Base-by-base conservation (phyloP, 495 filamentous ascomycete species). In the Trichoderma asperelloides region DNA sequence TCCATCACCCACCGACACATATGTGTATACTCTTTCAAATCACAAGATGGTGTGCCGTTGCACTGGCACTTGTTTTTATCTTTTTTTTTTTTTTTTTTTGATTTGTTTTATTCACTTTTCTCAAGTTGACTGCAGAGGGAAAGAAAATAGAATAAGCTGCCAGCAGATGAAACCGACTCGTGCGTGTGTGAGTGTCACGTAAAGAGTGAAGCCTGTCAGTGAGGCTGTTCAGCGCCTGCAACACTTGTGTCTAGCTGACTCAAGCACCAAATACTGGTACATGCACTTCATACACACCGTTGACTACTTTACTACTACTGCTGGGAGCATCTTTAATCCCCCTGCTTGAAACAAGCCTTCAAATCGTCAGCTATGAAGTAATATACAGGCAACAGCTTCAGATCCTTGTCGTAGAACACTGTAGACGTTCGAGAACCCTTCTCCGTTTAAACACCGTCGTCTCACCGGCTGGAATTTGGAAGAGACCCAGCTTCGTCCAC, bases 11-110 rank as follows among this genome's bases (percentile, higher is more conserved):
- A 60, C 55, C 15, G 55, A 8, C n/a, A 60, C n/a, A 28, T 25
- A 21, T 60, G 23, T 30, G 55, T 27, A 13, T 30, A 60, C 25
- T 15, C 27, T 60, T 25, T 60, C 55, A 60, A 60, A 60, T 60
- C 55, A 60, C 55, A 60, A 60, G 55, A 60, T 60, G 55, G 55
- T 60, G 55, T 12, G 16, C 25, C 55, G 55, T 60, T 60, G 55
- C 55, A 21, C 55, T 11, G 55, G n/a, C 23, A 13, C 21, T 18
- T 5, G 6, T 1, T 18, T 21, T 51, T 18, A 23, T 51, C 3
- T 21, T 51, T 3, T 25, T 5, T n/a, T 1, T 18, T 21, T 51
- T 18, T 51, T 51, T 9, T 21, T 51, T 3, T 25, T 23, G 7
- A 3, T 51, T 47, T 6, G 43, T 16, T n/a, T 47, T 15, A 3